These are phyloP conservation scores for Monilinia fructigena DNA, from an alignment of 2,329 filamentous ascomycete species.

Conservation along the genomic window DNA sequence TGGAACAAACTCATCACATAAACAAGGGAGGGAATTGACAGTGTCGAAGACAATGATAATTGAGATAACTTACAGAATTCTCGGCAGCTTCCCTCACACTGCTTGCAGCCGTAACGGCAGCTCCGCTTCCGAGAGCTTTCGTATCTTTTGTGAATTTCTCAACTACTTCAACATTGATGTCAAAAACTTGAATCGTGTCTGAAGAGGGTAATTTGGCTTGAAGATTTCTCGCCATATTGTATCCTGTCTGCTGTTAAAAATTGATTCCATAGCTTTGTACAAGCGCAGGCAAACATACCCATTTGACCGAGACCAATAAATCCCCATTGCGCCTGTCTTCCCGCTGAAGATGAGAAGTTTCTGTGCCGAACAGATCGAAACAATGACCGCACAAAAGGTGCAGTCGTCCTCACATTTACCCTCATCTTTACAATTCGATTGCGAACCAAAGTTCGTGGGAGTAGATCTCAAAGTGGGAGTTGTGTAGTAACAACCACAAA, in stretches of 20 bases:
- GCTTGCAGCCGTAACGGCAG: slow-evolving; percentile 54
- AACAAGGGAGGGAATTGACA: slow-evolving; percentile 25
- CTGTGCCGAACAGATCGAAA: slow-evolving; percentile 32
- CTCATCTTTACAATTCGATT: slow-evolving; percentile 32
- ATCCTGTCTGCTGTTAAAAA: slow-evolving; percentile 49
- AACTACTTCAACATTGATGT: slow-evolving; percentile 59
- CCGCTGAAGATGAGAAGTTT: slow-evolving; percentile 48
- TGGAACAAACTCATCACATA: slow-evolving; percentile 39
- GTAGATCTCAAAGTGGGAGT: not conserved
- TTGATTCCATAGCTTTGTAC: slow-evolving; percentile 21
- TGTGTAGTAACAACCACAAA: not conserved
- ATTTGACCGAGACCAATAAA: slow-evolving; percentile 61
- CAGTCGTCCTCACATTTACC: slow-evolving; percentile 31
- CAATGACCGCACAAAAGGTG: slow-evolving; percentile 31
- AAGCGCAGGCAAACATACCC: slow-evolving; percentile 46
- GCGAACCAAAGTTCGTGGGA: not conserved
- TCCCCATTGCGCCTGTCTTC: slow-evolving; percentile 52
- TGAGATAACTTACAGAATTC: slow-evolving; percentile 55
- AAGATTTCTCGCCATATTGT: slow-evolving; percentile 71
- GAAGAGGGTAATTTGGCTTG: slow-evolving; percentile 61
- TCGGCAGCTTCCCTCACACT: slow-evolving; percentile 63
- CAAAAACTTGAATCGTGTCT: slow-evolving; percentile 63
- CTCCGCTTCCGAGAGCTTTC: slow-evolving; percentile 41
- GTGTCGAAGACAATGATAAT: slow-evolving; percentile 6
- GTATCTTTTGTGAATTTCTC: slow-evolving; percentile 55